Conservation (phyloP, 805 yeast species). For the Yueomyces sp. region DNA sequence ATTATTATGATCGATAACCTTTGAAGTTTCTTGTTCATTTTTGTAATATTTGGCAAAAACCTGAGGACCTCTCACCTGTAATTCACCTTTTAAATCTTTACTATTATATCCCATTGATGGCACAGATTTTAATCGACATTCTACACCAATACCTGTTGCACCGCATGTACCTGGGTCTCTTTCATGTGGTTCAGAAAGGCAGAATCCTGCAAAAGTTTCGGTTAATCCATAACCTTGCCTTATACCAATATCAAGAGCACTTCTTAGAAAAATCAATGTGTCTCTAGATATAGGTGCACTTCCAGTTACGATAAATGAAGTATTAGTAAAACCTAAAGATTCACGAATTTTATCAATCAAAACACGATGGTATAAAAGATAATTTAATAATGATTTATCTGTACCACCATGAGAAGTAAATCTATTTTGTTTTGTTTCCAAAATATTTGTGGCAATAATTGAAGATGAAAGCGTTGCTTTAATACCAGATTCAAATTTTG, state of each 20-base stretch:
- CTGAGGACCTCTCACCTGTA: conserved; percentile 53
- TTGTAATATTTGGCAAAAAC: conserved; percentile 44
- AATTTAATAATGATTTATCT: conserved; percentile 27
- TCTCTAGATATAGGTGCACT: conserved; percentile 61
- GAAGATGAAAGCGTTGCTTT: conserved; percentile 26
- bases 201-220: conserved; percentile 57
- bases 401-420: conserved; percentile 23
- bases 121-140: conserved; percentile 46
- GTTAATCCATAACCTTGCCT: conserved; percentile 69
- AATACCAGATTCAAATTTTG: conserved; percentile 47
- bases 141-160: conserved; percentile 39
- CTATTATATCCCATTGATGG: conserved; percentile 47
- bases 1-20: conserved; percentile 40
- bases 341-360: conserved; percentile 31
- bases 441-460: conserved; percentile 14
- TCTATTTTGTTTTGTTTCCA: conserved; percentile 13
- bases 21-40: conserved; percentile 39
- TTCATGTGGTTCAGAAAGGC: conserved; percentile 33
- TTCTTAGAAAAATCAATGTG: conserved; percentile 47
- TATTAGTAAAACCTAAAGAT: conserved; percentile 36
- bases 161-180: conserved; percentile 44
- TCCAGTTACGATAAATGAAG: conserved; percentile 34
- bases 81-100: conserved; percentile 42
- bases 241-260: conserved; percentile 41
- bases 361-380: conserved; percentile 19